Base-by-base conservation (phyloP, 352 stramenopile species). In the Pythium phragmiticola region DNA sequence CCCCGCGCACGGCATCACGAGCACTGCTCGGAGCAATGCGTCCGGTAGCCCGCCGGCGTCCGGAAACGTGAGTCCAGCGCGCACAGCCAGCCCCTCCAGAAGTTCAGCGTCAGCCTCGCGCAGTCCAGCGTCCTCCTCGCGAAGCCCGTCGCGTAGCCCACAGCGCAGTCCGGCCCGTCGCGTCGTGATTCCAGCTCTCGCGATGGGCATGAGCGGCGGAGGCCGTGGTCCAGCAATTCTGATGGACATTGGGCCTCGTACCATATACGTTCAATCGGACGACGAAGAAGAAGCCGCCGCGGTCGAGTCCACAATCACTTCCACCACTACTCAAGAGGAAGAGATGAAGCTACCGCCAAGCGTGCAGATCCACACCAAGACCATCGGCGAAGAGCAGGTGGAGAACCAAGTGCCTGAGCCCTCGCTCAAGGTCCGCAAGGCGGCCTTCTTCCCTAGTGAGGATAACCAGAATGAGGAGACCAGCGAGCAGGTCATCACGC, bases 361-460 rank as follows among this genome's bases (percentile, higher is more conserved):
- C 47, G 47, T 63, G 46, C 33, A 57, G 34, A 63, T 63, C 57
- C 56, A 28, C 21, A 57, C 57, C 45, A 63, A 63, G 57, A 57
- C 57, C 46, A 13, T 63, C 33, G 52, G 36, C 36, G 45, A 5
- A 21, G 53, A 53, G 43, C 16, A 14, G 17, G n/a, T 7, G 7
- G 55, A 53, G 28, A 52, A 61, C 55, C 55, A 61, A 37, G 37
- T 51, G 46, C 46, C 23, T 17, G 42, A 61, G n/a, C 41, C 33
- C 21, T 30, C 17, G 17, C 42, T 54, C 47, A n/a, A 17, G 8
- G 21, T 58, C 14, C 57, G 37, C 33, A 39, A 55, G 30, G 16
- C 17, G 57, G 57, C 37, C 3, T 43, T 30, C 16, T 36, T 28
- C 47, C 3, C n/a, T 43, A 13, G 36, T 30, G 46, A 2, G 2